Evolutionary conservation across 1,284 basidiomycete species (phyloP), one percentile per base, ranked within the genome.

Genomic region (Puccinia hordei): DNA sequence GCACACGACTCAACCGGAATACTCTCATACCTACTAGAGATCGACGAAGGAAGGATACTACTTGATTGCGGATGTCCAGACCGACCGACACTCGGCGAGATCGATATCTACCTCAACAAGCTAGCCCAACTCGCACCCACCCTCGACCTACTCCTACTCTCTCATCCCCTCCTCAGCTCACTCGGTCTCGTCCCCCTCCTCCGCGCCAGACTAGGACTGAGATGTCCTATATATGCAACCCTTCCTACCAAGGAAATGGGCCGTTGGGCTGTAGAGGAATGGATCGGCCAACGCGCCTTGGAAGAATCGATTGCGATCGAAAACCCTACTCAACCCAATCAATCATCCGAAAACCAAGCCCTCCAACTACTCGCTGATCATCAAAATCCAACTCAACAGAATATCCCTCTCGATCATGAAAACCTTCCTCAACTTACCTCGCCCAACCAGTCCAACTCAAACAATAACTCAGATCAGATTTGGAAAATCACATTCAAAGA

Each of bases 221-320:
- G 90, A 73, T 95, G 95, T 59, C 94, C 94, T 12, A 91, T 94
- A n/a, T 99, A 98, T 86, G 92, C 93, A 0, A 97, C 96, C 0
- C 89, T 99, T 68, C 96, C 97, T 30, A 94, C 97, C 0, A 94
- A 97, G 83, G 94, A 95, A 79, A 98, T 96, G 92, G 96, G 93
- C 2, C 89, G 94, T 46, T 92, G 98, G 68, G 93, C 94, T 74
- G 55, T 86, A 80, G 84, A 83, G 77, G 84, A 85, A 68, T 85
- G 83, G 83, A 82, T 83, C 15, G 84, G 69, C 68, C 68, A 35
- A 84, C 85, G 73, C 44, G 82, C 91, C 6, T 89, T 91, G 1
- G 92, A 95, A 84, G 13, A 87, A 87, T 15, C 88, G 88, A 46
- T 82, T 55, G 78, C 72, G 69, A 8, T 66, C 63, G 63, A 66